Evolutionary conservation across 129 eudicot species (phyloP).

Genomic region (Helichrysum umbraculigerum): DNA sequence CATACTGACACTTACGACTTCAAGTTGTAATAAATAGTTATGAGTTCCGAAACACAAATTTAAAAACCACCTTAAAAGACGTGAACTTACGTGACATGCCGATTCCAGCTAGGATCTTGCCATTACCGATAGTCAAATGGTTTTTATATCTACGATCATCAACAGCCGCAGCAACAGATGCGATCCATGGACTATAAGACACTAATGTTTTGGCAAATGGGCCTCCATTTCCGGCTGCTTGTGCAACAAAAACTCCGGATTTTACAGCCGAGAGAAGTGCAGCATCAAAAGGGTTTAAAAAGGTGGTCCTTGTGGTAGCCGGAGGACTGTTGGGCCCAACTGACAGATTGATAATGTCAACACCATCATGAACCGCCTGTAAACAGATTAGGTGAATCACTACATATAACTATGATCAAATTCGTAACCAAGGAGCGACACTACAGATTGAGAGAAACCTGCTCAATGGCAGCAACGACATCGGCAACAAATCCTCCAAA

Average conservation of each 20-base stretch:
- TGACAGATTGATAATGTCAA: conserved; percentile 88
- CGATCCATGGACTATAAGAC: conserved; percentile 97
- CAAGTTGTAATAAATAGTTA: neutral
- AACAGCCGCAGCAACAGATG: conserved; percentile 93
- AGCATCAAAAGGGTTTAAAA: conserved; percentile 89
- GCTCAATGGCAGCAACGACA: conserved; percentile 94
- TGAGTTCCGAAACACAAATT: neutral
- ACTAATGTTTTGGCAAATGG: conserved; percentile 83
- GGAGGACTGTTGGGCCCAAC: conserved; percentile 98
- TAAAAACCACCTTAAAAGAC: neutral
- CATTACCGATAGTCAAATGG: conserved; percentile 80
- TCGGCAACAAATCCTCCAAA: conserved; percentile 98
- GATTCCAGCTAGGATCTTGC: conserved; percentile 77
- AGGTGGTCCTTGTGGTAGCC: conserved; percentile 87
- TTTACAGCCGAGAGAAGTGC: conserved; percentile 87
- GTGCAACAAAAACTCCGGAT: conserved; percentile 95
- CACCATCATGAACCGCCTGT: conserved; percentile 98
- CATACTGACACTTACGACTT: neutral
- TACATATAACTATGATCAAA: neutral
- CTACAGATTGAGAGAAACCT: conserved; percentile 17
- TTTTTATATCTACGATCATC: conserved; percentile 96
- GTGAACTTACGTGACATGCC: conserved; percentile 87
- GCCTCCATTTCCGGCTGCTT: conserved; percentile 98
- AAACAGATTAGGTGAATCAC: conserved; percentile 7
- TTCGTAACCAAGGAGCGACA: neutral